Evolutionary conservation across 2,329 filamentous ascomycete genomes (phyloP).

Genomic region (Penicillium sp.): DNA sequence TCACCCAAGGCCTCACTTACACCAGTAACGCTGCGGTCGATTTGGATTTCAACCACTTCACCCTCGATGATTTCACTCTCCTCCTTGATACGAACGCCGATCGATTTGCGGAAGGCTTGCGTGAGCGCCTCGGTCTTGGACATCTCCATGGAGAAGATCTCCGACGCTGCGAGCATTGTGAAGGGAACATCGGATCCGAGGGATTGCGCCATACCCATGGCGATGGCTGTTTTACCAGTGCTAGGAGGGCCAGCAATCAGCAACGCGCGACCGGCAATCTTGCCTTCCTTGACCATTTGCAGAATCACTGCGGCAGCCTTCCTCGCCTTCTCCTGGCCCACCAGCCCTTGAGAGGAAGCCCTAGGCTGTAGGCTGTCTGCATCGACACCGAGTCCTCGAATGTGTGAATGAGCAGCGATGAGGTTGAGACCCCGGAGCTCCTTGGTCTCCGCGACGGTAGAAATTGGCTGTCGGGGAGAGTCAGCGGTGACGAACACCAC

Average conservation of each 20-base stretch:
- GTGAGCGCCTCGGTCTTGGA: constrained; percentile 97
- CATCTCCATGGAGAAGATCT: constrained; percentile 99
- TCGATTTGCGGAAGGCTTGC: constrained; percentile 95
- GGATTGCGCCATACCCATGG: constrained; percentile 97
- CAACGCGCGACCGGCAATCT: constrained; percentile 90
- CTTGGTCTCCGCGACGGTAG: constrained; percentile 86
- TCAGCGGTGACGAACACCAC: no score
- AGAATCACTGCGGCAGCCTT: constrained; percentile 94
- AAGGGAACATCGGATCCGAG: constrained; percentile 91
- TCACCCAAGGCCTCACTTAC: constrained; percentile 34
- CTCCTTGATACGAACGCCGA: constrained; percentile 95
- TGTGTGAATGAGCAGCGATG: constrained; percentile 96
- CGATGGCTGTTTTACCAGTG: constrained; percentile 96
- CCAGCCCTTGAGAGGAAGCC: constrained; percentile 76
- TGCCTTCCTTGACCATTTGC: constrained; percentile 98
- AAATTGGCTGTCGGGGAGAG: constrained; percentile 53
- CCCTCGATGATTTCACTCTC: constrained; percentile 99
- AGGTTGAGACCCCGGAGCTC: constrained; percentile 94
- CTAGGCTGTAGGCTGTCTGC: constrained; percentile 81
- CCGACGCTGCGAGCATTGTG: constrained; percentile 86
- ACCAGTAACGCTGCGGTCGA: constrained; percentile 90
- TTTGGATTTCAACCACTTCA: constrained; percentile 97
- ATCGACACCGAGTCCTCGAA: constrained; percentile 89
- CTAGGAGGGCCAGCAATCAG: constrained; percentile 91
- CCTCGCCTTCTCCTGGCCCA: constrained; percentile 90